These are phyloP conservation scores for Closterium sp. DNA, from an alignment of 139 green algal genomes.

Conservation along the genomic window DNA sequence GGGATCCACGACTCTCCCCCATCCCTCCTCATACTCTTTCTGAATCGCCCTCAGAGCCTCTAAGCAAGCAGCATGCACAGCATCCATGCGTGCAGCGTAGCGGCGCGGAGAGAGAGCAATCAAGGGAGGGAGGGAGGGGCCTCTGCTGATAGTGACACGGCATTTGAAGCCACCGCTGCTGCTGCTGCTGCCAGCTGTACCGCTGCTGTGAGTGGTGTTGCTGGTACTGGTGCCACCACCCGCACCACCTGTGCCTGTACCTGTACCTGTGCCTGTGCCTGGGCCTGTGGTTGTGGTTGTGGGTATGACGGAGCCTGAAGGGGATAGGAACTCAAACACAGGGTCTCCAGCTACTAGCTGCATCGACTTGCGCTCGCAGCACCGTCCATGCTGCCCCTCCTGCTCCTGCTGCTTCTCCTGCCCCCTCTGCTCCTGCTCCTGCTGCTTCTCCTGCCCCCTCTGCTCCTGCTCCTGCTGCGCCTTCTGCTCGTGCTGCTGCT, in stretches of 20 bases:
- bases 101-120: neutral
- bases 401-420: neutral
- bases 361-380: neutral
- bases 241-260: neutral
- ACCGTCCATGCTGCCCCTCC: neutral
- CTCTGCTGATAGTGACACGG: neutral
- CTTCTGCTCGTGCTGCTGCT: neutral
- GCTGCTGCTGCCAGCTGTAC: too few species aligned
- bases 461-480: too few species aligned
- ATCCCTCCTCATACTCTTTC: neutral
- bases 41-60: neutral
- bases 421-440: too few species aligned
- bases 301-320: neutral
- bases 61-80: neutral
- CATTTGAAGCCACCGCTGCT: neutral
- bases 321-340: neutral
- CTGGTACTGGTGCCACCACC: neutral
- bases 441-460: neutral
- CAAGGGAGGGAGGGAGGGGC: neutral
- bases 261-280: neutral
- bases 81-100: neutral
- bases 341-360: neutral
- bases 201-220: neutral
- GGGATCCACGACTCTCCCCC: neutral
- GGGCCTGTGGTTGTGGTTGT: neutral